Conservation (phyloP, 768 basidiomycete species). For the Mycena latifolia region DNA sequence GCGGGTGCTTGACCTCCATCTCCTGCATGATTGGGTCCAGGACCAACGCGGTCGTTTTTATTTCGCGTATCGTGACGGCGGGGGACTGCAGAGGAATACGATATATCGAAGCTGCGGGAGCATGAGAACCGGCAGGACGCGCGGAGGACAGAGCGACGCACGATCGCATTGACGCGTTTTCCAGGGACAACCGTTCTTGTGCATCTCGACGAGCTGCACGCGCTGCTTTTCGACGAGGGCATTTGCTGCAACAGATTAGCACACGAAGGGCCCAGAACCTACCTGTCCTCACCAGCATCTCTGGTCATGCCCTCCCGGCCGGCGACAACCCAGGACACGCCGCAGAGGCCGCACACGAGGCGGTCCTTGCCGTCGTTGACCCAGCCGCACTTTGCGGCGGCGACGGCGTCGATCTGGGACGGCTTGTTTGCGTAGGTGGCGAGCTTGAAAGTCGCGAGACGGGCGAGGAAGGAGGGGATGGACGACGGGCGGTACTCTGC, state of each 20-base stretch:
- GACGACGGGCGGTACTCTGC: conserved; percentile 87
- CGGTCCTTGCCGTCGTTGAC: conserved; percentile 86
- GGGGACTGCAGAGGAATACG: conserved; percentile 81
- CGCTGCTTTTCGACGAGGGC: conserved; percentile 82
- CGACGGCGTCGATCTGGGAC: conserved; percentile 77
- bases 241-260: conserved; percentile 60
- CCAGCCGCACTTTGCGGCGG: conserved; percentile 88
- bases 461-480: conserved; percentile 75
- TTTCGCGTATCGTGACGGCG: conserved; percentile 67
- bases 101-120: conserved; percentile 71
- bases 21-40: conserved; percentile 67
- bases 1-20: conserved; percentile 76
- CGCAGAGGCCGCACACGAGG: conserved; percentile 79
- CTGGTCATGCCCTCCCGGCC: conserved; percentile 77
- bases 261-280: conserved; percentile 34
- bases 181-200: conserved; percentile 91
- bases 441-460: conserved; percentile 83
- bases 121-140: conserved; percentile 8
- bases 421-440: conserved; percentile 88
- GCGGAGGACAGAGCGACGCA: conserved; percentile 51
- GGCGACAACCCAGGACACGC: conserved; percentile 79
- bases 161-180: conserved; percentile 84
- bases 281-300: conserved; percentile 77
- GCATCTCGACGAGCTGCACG: conserved; percentile 70
- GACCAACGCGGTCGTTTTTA: conserved; percentile 65